phyloP scores from a whole-genome alignment of 2,329 filamentous ascomycete genomes.

The Sphaceloma murrayae region DNA sequence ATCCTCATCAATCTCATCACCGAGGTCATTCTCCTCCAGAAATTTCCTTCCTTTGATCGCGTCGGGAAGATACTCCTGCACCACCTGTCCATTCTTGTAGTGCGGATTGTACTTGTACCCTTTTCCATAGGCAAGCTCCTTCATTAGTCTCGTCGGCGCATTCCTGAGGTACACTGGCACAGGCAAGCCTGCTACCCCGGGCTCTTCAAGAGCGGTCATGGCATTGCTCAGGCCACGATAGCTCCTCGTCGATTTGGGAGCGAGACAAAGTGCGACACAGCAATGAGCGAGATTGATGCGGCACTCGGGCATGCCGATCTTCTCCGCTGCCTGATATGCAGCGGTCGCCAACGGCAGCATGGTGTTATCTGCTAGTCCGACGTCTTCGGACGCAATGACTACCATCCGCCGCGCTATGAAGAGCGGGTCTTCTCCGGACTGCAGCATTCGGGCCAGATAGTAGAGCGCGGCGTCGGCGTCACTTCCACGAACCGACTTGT shows the following conservation, averaged over 20 bases:
- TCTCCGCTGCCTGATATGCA: slow-evolving; percentile 77
- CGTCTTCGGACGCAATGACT: slow-evolving; percentile 88
- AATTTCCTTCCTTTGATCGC: slow-evolving; percentile 61
- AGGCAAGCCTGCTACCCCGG: slow-evolving; percentile 69
- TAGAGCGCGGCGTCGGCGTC: slow-evolving; percentile 84
- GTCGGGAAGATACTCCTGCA: slow-evolving; percentile 84
- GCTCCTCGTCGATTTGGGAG: slow-evolving; percentile 76
- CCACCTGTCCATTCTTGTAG: slow-evolving; percentile 69
- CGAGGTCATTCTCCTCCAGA: slow-evolving; percentile 70
- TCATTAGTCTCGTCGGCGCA: slow-evolving; percentile 86
- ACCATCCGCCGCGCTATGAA: slow-evolving; percentile 90
- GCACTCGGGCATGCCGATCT: slow-evolving; percentile 91
- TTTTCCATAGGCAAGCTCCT: slow-evolving; percentile 78
- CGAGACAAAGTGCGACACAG: slow-evolving; percentile 67
- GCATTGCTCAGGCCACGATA: slow-evolving; percentile 78
- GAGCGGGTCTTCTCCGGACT: slow-evolving; percentile 85
- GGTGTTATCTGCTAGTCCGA: slow-evolving; percentile 78
- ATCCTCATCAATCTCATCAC: slow-evolving; percentile 66
- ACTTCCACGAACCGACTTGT: slow-evolving; percentile 85
- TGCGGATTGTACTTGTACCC: slow-evolving; percentile 97
- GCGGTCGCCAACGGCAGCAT: slow-evolving; percentile 78
- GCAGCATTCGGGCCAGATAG: slow-evolving; percentile 91
- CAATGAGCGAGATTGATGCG: slow-evolving; percentile 86
- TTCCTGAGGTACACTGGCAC: slow-evolving; percentile 85
- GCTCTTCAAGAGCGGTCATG: slow-evolving; percentile 67